phyloP scores from a whole-genome alignment of 768 basidiomycete species.

The Omphalotus guepiniiformis region DNA sequence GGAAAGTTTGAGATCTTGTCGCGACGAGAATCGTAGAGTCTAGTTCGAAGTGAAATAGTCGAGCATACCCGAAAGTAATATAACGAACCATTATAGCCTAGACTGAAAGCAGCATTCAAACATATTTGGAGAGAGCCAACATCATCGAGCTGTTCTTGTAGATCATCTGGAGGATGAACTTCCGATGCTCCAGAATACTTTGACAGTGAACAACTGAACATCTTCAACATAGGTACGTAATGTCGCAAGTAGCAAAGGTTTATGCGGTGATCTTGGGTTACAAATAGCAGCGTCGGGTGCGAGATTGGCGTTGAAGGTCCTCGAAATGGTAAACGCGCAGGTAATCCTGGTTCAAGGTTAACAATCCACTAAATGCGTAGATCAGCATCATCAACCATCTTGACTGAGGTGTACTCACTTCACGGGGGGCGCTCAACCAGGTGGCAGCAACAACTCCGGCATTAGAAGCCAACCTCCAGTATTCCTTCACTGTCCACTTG shows the following conservation, averaged over 20 bases:
- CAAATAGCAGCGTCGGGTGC: slow-evolving; percentile 53
- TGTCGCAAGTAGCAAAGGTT: slow-evolving; percentile 52
- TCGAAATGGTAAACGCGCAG: slow-evolving; percentile 50
- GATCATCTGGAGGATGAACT: slow-evolving; percentile 23
- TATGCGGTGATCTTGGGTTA: slow-evolving; percentile 60
- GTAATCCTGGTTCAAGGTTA: slow-evolving; percentile 34
- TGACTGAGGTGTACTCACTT: slow-evolving; percentile 41
- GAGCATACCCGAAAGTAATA: background rate
- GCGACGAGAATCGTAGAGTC: slow-evolving; percentile 60
- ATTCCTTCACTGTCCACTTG: slow-evolving; percentile 56
- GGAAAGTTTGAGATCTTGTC: slow-evolving; percentile 52
- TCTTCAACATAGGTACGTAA: slow-evolving; percentile 38
- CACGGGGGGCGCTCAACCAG: slow-evolving; percentile 59
- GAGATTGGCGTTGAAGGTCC: slow-evolving; percentile 55
- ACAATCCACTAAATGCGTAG: slow-evolving; percentile 49
- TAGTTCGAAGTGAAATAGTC: slow-evolving; percentile 19
- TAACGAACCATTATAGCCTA: slow-evolving; percentile 51
- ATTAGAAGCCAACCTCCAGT: slow-evolving; percentile 46
- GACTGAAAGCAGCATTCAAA: slow-evolving; percentile 52
- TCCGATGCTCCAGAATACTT: slow-evolving; percentile 36
- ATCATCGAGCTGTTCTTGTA: slow-evolving; percentile 26
- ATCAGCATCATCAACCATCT: slow-evolving; percentile 2
- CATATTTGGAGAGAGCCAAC: slow-evolving; percentile 44
- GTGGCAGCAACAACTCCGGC: slow-evolving; percentile 56
- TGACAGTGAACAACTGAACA: slow-evolving; percentile 43